Evolutionary conservation across 2,329 filamentous ascomycete genomes (phyloP).

Genomic region (Claviceps paspali): DNA sequence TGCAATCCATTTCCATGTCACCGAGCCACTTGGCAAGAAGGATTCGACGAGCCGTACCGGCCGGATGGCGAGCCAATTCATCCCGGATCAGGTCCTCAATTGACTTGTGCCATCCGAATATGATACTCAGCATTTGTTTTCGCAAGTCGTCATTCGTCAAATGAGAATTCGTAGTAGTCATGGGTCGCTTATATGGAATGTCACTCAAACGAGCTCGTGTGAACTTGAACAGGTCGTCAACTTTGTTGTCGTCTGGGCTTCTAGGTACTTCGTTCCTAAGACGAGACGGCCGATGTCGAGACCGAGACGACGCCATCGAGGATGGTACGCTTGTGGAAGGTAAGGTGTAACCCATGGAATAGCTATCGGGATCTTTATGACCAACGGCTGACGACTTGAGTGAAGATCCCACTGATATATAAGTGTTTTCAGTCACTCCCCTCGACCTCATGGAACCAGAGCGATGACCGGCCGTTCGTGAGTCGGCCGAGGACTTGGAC

Average conservation of each 20-base stretch:
- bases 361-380: conserved; percentile 30
- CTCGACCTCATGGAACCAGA: conserved; percentile 36
- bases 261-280: conserved; percentile 67
- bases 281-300: conserved; percentile 44
- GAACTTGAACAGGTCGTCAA: conserved; percentile 73
- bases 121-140: conserved; percentile 77
- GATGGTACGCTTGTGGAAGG: conserved; percentile 22
- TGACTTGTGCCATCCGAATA: conserved; percentile 90
- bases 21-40: conserved; percentile 87
- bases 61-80: conserved; percentile 60
- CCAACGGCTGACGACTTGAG: conserved; percentile 20
- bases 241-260: conserved; percentile 57
- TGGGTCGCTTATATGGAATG: conserved; percentile 62
- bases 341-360: conserved; percentile 32
- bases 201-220: conserved; percentile 69
- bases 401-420: conserved; percentile 49
- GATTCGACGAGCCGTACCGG: conserved; percentile 62
- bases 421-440: conserved; percentile 46
- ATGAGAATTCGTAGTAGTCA: conserved; percentile 38
- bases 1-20: conserved; percentile 65
- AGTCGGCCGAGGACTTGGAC: conserved; percentile 39
- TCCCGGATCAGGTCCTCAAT: conserved; percentile 69
- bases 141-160: conserved; percentile 68
- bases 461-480: conserved; percentile 34
- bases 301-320: conserved; percentile 33